Evolutionary conservation across 441 rosid genomes (phyloP).

Genomic region (Biscutella laevigata): DNA sequence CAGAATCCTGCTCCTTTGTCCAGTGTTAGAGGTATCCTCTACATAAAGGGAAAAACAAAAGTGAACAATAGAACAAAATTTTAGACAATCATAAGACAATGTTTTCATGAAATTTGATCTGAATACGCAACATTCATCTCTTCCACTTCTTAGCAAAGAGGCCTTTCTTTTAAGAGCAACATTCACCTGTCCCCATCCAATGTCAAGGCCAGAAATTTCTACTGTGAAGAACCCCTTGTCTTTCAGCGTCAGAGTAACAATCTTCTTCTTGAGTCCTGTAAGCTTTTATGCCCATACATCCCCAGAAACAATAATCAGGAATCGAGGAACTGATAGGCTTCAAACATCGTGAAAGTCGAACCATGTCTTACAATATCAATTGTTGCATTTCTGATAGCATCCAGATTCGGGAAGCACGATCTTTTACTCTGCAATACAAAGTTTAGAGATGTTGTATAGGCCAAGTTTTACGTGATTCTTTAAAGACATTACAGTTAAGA

Average conservation of each 20-base stretch:
- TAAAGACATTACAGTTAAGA: no score
- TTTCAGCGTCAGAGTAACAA: conserved; percentile 52
- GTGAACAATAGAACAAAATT: not conserved
- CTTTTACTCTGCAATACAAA: conserved; percentile 73
- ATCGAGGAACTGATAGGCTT: not conserved
- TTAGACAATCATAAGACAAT: not conserved
- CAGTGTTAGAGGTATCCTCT: conserved; percentile 70
- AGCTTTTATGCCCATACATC: conserved; percentile 41
- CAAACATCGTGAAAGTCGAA: not conserved
- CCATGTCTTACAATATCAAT: conserved; percentile 71
- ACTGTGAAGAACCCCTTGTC: conserved; percentile 45
- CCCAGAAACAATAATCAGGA: conserved; percentile 12
- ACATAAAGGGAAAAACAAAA: conserved; percentile 7
- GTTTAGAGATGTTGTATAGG: no score
- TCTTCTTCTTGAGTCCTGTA: conserved; percentile 63
- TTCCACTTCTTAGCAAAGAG: not conserved
- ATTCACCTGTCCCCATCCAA: conserved; percentile 98
- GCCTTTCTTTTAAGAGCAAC: not conserved
- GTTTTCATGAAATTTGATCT: not conserved
- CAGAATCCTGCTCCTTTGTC: conserved; percentile 48
- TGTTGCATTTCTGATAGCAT: conserved; percentile 83
- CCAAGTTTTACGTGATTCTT: no score
- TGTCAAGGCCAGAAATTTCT: conserved; percentile 92
- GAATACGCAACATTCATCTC: not conserved
- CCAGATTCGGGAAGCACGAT: conserved; percentile 71